phyloP scores from a whole-genome alignment of 495 filamentous ascomycete genomes.

The Usnea hakonensis region DNA sequence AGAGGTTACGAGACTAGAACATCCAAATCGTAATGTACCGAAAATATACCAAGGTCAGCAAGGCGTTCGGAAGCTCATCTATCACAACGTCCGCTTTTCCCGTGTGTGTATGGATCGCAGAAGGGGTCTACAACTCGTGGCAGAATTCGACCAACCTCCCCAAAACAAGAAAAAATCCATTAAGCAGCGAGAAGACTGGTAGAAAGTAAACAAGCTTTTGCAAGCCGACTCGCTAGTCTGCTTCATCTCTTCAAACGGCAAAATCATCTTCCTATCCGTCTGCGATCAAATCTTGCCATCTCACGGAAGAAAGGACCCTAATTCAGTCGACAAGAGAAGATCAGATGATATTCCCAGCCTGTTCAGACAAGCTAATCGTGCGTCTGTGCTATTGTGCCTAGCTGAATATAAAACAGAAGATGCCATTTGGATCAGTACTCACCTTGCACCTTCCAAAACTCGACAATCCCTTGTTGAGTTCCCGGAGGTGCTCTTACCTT shows the following conservation, averaged over 20 bases:
- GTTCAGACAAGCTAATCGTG: slow-evolving; percentile 25
- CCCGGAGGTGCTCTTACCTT: slow-evolving; percentile 56
- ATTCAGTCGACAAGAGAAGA: slow-evolving; percentile 6
- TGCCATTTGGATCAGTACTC: slow-evolving; percentile 25
- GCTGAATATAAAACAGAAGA: slow-evolving; percentile 26
- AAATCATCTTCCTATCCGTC: slow-evolving; percentile 49
- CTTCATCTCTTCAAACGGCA: slow-evolving; percentile 40
- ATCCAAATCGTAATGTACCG: slow-evolving; percentile 7
- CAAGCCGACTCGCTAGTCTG: slow-evolving; percentile 53
- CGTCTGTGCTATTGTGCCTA: slow-evolving; percentile 23
- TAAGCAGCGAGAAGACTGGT: slow-evolving; percentile 47
- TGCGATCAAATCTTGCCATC: slow-evolving; percentile 22
- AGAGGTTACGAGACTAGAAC: slow-evolving; percentile 29
- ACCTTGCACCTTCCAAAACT: slow-evolving; percentile 17
- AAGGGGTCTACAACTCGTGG: slow-evolving; percentile 47
- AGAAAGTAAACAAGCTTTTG: slow-evolving; percentile 49
- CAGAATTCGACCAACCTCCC: slow-evolving; percentile 50
- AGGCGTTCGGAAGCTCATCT: slow-evolving; percentile 27
- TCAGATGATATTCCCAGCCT: slow-evolving; percentile 23
- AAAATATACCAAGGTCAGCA: slow-evolving; percentile 17
- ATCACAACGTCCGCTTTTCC: slow-evolving; percentile 26
- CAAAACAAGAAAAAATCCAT: slow-evolving; percentile 25
- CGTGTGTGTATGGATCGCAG: slow-evolving; percentile 28
- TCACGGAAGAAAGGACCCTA: not conserved
- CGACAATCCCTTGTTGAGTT: slow-evolving; percentile 55